Evolutionary conservation across 768 basidiomycete genomes (phyloP).

Genomic region (Boletus sensibilis): DNA sequence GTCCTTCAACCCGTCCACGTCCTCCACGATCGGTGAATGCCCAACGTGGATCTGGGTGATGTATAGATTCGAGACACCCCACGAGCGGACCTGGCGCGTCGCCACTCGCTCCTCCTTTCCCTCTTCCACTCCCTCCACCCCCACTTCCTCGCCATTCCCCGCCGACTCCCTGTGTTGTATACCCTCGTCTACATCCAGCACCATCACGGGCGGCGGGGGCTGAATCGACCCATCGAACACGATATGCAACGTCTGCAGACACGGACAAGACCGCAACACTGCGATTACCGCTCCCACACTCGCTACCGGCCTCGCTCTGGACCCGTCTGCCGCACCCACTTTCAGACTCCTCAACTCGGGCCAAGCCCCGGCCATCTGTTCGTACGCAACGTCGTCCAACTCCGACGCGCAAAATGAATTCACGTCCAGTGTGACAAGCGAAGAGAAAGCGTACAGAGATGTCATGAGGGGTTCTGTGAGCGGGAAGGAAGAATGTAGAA

Average conservation of each 20-base stretch:
- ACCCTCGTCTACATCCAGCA: background rate
- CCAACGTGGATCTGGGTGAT: conserved; percentile 16
- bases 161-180: background rate
- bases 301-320: conserved; percentile 4
- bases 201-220: background rate
- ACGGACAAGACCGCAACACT: conserved; percentile 11
- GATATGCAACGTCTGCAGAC: conserved; percentile 11
- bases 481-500: background rate
- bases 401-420: conserved; percentile 6
- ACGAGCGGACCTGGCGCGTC: background rate
- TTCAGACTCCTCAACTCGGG: conserved; percentile 13
- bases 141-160: background rate
- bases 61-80: conserved; percentile 4
- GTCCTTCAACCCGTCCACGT: background rate
- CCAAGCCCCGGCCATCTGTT: conserved; percentile 5
- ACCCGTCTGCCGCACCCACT: conserved; percentile 2
- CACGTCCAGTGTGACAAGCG: conserved; percentile 8
- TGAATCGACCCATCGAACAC: conserved; percentile 16
- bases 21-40: conserved; percentile 9
- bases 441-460: conserved; percentile 8
- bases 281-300: conserved; percentile 14
- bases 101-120: background rate
- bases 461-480: conserved; percentile 3
- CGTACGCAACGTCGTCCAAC: conserved; percentile 13
- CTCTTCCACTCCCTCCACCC: background rate